phyloP scores from a whole-genome alignment of 2,329 filamentous ascomycete genomes.

The Apiospora phragmitis region DNA sequence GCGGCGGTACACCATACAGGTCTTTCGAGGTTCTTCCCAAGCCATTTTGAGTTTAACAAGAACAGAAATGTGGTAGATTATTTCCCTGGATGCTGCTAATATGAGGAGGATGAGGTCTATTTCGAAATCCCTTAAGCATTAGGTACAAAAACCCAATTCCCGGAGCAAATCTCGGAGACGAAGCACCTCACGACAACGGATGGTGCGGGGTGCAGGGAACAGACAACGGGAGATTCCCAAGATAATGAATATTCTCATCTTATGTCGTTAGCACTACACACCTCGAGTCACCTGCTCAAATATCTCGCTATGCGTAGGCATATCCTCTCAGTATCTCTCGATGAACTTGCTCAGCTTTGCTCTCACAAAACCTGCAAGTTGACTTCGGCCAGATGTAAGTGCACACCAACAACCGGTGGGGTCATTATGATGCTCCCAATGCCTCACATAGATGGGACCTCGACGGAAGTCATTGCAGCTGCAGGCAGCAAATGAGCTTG shows the following conservation, averaged over 20 bases:
- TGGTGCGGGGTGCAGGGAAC: constrained; percentile 1
- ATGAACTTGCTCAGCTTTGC: neutral
- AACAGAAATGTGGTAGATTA: neutral
- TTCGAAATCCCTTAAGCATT: neutral
- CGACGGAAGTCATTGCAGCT: neutral
- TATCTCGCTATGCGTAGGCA: neutral
- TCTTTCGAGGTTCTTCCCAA: constrained; percentile 18
- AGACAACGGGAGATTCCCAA: neutral
- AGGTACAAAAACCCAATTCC: neutral
- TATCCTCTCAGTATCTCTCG: neutral
- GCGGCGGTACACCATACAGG: constrained; percentile 55
- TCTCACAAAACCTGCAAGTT: neutral
- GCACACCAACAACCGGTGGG: neutral
- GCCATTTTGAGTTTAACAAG: constrained; percentile 14
- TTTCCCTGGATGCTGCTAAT: neutral
- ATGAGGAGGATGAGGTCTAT: neutral
- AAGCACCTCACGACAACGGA: neutral
- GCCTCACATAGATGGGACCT: neutral
- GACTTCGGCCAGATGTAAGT: neutral
- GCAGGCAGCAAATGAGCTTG: neutral
- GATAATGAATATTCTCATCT: neutral
- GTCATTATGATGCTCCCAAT: neutral
- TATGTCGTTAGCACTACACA: neutral
- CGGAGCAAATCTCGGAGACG: constrained; percentile 15
- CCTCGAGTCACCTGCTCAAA: neutral